phyloP scores from a whole-genome alignment of 2,329 filamentous ascomycete genomes.

The Neospermospora avenae region DNA sequence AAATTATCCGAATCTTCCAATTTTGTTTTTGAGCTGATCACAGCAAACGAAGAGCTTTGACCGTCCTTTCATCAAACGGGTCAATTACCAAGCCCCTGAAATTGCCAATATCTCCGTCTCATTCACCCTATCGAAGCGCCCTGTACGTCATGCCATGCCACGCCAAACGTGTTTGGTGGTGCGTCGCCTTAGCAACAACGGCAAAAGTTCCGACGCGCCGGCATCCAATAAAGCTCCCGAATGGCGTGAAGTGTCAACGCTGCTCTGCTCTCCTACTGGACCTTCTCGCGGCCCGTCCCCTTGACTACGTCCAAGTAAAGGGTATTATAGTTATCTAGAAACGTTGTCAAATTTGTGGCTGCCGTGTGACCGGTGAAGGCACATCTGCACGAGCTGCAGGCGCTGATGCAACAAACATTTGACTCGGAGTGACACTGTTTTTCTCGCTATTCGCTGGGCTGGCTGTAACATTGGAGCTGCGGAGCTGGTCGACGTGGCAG shows the following conservation, averaged over 20 bases:
- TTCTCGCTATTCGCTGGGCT: constrained; percentile 14
- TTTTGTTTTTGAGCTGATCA: not conserved
- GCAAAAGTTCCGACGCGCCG: not conserved
- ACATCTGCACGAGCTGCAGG: constrained; percentile 9
- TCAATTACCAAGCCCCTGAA: not conserved
- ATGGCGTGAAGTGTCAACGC: not conserved
- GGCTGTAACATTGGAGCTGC: not conserved
- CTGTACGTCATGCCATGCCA: constrained; percentile 4
- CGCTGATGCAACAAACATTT: constrained; percentile 15
- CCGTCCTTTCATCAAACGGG: not conserved
- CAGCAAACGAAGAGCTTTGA: not conserved
- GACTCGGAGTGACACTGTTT: not conserved
- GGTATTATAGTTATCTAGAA: not conserved
- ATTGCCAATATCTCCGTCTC: not conserved
- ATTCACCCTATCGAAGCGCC: not conserved
- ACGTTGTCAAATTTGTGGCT: not conserved
- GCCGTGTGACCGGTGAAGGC: constrained; percentile 9
- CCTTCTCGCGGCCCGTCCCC: constrained; percentile 14
- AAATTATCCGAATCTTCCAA: too few relatives aligned
- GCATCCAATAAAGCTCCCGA: constrained; percentile 4
- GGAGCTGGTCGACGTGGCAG: constrained; percentile 9
- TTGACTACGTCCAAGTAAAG: constrained; percentile 1
- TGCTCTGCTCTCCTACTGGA: too few relatives aligned
- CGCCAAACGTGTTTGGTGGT: too few relatives aligned
- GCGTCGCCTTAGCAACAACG: constrained; percentile 7